Evolutionary conservation across 108 stramenopile species (phyloP).

Genomic region (Pelagomonas calceolata): DNA sequence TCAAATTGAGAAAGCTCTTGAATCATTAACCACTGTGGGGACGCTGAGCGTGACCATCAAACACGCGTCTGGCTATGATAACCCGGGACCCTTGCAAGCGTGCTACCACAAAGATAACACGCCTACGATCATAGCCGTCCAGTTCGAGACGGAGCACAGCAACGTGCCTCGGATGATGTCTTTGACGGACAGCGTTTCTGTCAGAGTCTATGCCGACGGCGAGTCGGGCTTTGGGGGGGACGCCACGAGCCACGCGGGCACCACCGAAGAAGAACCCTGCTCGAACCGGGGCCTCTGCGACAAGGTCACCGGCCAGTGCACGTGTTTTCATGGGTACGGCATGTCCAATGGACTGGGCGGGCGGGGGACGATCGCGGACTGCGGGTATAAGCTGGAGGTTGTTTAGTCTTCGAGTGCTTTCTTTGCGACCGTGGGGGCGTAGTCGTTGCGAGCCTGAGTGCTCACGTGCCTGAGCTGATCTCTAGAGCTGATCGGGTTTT

Average conservation of each 20-base stretch:
- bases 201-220: no score
- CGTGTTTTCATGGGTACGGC: slow-evolving; percentile 16
- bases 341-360: not conserved
- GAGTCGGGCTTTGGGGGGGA: no score
- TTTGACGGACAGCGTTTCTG: no score
- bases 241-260: no score
- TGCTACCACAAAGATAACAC: not conserved
- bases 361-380: not conserved
- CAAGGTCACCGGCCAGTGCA: slow-evolving; percentile 37
- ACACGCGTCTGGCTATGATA: not conserved
- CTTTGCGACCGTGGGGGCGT: no score
- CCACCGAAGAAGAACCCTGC: slow-evolving; percentile 17
- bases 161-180: not conserved
- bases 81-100: not conserved
- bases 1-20: slow-evolving; percentile 27
- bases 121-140: not conserved
- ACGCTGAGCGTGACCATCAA: slow-evolving; percentile 11
- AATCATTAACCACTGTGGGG: slow-evolving; percentile 26
- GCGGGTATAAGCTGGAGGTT: not conserved
- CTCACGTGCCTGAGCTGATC: no score
- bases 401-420: no score
- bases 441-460: no score
- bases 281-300: slow-evolving; percentile 52
- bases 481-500: no score
- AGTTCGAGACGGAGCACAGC: not conserved